Percentiles rank a stretch among this genome's conserved stretches.
Conservation (phyloP, 129 eudicot genomes). For the Artemisia argyi region DNA sequence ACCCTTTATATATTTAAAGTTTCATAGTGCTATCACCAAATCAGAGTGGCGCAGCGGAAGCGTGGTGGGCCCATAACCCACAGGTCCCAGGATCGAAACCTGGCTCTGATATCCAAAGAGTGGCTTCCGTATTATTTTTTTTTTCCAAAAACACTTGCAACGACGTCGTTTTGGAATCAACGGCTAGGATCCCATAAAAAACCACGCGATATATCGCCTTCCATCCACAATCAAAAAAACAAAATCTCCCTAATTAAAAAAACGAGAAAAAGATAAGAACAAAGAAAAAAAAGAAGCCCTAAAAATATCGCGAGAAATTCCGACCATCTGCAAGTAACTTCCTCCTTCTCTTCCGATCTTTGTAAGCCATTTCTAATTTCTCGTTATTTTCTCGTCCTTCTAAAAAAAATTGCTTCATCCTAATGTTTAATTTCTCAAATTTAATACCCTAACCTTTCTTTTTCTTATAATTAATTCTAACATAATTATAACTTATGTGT, state of each 20-base stretch:
- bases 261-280: conserved; percentile 26
- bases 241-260: conserved; percentile 2
- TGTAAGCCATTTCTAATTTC: conserved; percentile 40
- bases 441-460: too few relatives aligned
- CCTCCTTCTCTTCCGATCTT: neutral
- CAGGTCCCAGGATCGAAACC: conserved; percentile 99
- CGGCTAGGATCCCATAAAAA: conserved; percentile 10
- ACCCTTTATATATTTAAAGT: too few relatives aligned
- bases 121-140: conserved; percentile 11
- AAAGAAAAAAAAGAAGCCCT: conserved; percentile 19
- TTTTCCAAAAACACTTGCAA: too few relatives aligned
- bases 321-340: conserved; percentile 36
- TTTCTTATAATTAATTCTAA: neutral
- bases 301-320: conserved; percentile 43
- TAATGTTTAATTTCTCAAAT: conserved; percentile 10
- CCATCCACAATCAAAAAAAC: conserved; percentile 1
- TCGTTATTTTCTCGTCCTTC: conserved; percentile 38
- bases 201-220: conserved; percentile 31
- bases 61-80: conserved; percentile 99
- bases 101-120: conserved; percentile 70
- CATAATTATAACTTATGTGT: neutral
- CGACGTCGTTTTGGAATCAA: neutral
- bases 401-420: too few relatives aligned
- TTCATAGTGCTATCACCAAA: neutral
- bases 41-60: conserved; percentile 99